phyloP scores from a whole-genome alignment of 441 rosid genomes.

The Viola pubescens region DNA sequence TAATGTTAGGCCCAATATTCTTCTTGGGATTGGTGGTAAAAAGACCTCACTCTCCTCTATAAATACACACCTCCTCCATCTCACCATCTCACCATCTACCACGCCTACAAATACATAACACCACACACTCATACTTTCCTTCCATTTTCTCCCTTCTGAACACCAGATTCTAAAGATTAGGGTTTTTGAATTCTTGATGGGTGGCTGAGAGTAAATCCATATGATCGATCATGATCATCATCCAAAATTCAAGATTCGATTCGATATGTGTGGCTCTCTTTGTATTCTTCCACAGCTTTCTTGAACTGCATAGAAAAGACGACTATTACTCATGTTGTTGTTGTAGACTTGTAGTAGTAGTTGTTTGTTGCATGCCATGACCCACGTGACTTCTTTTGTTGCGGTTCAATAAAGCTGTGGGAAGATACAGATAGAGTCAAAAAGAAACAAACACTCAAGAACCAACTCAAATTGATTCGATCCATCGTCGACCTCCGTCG shows the following conservation, averaged over 20 bases:
- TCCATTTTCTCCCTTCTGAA: neutral
- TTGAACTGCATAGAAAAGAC: conserved; percentile 64
- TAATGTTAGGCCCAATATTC: conserved; percentile 57
- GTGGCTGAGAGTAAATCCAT: too few relatives aligned
- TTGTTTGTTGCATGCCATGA: conserved; percentile 8
- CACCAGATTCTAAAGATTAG: neutral
- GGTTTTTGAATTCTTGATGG: too few relatives aligned
- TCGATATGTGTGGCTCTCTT: conserved; percentile 40
- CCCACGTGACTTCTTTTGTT: conserved; percentile 6
- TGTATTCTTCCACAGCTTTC: conserved; percentile 99
- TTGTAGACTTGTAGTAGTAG: too few relatives aligned
- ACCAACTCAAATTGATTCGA: conserved; percentile 1
- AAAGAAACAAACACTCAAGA: too few relatives aligned
- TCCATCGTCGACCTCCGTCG: neutral
- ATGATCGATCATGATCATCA: too few relatives aligned
- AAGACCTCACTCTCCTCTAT: conserved; percentile 35
- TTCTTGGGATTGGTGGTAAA: conserved; percentile 83
- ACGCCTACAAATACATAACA: conserved; percentile 16
- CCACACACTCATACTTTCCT: neutral
- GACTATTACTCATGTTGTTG: neutral
- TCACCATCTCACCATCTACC: neutral
- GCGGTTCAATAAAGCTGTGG: conserved; percentile 99
- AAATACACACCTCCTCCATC: conserved; percentile 25
- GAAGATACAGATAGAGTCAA: conserved; percentile 67
- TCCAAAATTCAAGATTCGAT: too few relatives aligned